phyloP scores from a whole-genome alignment of 495 filamentous ascomycete genomes.

The Geoglossum glabrum region DNA sequence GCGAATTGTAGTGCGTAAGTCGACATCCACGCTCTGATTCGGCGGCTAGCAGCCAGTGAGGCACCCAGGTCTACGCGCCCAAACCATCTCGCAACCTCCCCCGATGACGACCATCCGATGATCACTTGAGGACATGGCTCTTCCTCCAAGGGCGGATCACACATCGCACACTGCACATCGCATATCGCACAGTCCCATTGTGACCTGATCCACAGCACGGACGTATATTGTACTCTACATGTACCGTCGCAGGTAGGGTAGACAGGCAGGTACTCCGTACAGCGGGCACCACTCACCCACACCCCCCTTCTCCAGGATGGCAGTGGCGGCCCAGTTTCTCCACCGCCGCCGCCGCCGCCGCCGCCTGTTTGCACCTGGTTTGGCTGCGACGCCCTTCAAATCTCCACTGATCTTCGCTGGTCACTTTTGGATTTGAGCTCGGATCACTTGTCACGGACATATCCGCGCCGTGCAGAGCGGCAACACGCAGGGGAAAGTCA shows the following conservation, averaged over 20 bases:
- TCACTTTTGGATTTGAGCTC: not conserved
- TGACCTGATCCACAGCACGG: not conserved
- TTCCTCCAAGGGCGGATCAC: no score
- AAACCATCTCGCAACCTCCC: not conserved
- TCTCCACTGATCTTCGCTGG: not conserved
- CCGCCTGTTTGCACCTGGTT: no score
- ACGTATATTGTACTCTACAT: no score
- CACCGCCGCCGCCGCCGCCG: no score
- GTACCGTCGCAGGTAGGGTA: no score
- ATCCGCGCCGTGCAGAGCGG: slow-evolving; percentile 2
- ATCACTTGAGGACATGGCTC: not conserved
- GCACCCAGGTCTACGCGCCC: not conserved
- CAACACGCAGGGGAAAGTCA: slow-evolving; percentile 1
- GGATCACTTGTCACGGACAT: not conserved
- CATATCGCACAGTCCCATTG: not conserved
- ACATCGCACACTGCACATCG: no score
- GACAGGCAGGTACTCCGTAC: no score
- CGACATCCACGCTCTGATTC: slow-evolving; percentile 1
- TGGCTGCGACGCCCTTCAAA: not conserved
- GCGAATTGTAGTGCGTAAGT: not conserved
- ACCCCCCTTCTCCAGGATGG: no score
- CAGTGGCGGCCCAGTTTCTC: no score
- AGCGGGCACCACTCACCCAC: no score
- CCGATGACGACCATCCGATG: not conserved
- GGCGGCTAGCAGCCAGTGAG: not conserved